A percentile compares a stretch with the other conserved stretches of the same genome.
Evolutionary conservation across 805 yeast species (phyloP).

Genomic region (Sugiyamaella valdiviana): DNA sequence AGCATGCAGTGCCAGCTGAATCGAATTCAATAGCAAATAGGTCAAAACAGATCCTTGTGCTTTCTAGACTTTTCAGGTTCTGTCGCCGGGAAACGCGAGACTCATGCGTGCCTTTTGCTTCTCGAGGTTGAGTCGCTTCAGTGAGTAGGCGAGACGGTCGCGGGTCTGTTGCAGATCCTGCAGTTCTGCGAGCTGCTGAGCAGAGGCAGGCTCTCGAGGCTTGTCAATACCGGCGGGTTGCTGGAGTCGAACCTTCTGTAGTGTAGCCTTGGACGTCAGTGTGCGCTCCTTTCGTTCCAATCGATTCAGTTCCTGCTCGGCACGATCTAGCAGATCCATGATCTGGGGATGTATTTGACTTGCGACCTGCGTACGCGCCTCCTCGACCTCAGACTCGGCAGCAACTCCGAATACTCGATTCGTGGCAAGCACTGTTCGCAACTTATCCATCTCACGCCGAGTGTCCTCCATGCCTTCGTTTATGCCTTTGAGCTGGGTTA

Average conservation of each 20-base stretch:
- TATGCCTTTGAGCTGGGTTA: background rate
- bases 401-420: conserved; percentile 28
- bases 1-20: too few relatives aligned
- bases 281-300: conserved; percentile 25
- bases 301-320: conserved; percentile 22
- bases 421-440: conserved; percentile 19
- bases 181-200: conserved; percentile 15
- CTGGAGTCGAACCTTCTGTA: conserved; percentile 26
- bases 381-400: conserved; percentile 23
- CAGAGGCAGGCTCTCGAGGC: conserved; percentile 8
- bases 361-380: conserved; percentile 21
- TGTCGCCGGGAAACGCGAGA: conserved; percentile 14
- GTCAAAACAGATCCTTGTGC: too few relatives aligned
- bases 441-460: conserved; percentile 19
- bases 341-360: conserved; percentile 28
- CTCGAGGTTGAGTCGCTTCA: conserved; percentile 21
- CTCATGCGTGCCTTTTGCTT: conserved; percentile 20
- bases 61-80: too few relatives aligned
- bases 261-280: conserved; percentile 23
- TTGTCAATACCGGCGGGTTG: conserved; percentile 11
- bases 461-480: background rate
- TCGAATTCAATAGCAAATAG: too few relatives aligned
- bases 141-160: conserved; percentile 19
- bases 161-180: conserved; percentile 17
- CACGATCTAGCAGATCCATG: conserved; percentile 18